A percentile compares a stretch with the other conserved stretches of the same genome.
phyloP scores from a whole-genome alignment of 129 eudicot species.

The Pittosporum tobira region DNA sequence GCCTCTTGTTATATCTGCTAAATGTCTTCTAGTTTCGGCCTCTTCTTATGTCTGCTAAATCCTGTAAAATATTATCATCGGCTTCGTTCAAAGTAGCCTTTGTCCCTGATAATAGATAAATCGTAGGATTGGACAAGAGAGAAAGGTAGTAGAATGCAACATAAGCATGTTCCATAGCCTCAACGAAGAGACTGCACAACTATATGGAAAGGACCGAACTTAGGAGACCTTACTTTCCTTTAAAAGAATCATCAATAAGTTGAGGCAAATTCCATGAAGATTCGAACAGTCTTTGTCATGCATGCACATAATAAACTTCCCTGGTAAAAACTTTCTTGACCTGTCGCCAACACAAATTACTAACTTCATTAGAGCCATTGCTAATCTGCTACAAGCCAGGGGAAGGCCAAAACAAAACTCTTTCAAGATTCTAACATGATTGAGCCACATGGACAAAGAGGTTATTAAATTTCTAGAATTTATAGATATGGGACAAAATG shows the following conservation, averaged over 20 bases:
- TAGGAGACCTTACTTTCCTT: not conserved
- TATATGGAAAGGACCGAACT: not conserved
- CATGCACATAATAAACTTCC: constrained; percentile 9
- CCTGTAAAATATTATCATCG: not conserved
- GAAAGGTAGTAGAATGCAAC: not conserved
- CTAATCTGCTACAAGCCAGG: not conserved
- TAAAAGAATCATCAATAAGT: not conserved
- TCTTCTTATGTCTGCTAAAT: not conserved
- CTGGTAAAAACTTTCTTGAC: constrained; percentile 39
- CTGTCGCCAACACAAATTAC: constrained; percentile 26
- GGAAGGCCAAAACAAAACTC: not conserved
- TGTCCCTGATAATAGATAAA: too few relatives aligned
- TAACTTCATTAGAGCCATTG: not conserved
- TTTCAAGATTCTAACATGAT: not conserved
- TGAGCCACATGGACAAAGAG: not conserved
- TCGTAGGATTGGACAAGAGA: not conserved
- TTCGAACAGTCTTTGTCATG: not conserved
- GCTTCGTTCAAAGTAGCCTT: not conserved
- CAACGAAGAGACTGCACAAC: not conserved
- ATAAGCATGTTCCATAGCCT: not conserved
- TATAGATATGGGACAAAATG: not conserved
- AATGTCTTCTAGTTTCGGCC: not conserved
- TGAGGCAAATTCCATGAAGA: not conserved
- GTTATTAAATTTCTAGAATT: not conserved
- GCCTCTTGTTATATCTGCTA: not conserved